Evolutionary conservation across 2,329 filamentous ascomycete species (phyloP).

Genomic region (Lachnellula subtilissima): DNA sequence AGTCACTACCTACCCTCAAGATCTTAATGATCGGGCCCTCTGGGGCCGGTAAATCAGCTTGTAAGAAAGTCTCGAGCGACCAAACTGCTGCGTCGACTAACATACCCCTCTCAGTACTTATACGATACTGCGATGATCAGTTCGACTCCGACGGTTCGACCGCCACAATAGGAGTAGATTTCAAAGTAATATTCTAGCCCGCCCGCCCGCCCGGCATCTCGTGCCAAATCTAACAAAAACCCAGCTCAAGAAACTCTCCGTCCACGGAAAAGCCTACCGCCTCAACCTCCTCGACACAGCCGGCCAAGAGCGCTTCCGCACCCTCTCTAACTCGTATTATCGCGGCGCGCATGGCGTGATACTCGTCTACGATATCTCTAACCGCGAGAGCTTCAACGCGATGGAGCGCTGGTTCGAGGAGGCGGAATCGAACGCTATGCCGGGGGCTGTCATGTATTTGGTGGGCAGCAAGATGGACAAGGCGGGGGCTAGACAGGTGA

Average conservation of each 20-base stretch:
- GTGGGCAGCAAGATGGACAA: constrained; percentile 51
- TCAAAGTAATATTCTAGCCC: constrained; percentile 40
- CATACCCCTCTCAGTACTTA: constrained; percentile 38
- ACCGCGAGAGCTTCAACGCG: constrained; percentile 47
- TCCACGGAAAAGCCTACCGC: constrained; percentile 47
- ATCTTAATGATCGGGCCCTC: constrained; percentile 52
- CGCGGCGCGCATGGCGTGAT: constrained; percentile 94
- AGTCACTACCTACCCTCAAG: constrained; percentile 46
- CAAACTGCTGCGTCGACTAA: constrained; percentile 1
- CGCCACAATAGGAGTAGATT: constrained; percentile 54
- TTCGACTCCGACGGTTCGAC: constrained; percentile 51
- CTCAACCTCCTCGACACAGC: constrained; percentile 72
- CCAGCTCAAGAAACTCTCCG: constrained; percentile 48
- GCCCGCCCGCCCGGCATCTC: neutral
- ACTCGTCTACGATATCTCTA: constrained; percentile 86
- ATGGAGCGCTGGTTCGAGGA: constrained; percentile 53
- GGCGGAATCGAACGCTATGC: constrained; percentile 45
- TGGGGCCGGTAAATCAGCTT: constrained; percentile 51
- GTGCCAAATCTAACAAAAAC: neutral
- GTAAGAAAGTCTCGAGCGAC: constrained; percentile 33
- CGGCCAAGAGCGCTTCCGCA: constrained; percentile 92
- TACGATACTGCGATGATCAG: constrained; percentile 52
- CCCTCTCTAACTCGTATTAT: constrained; percentile 91
- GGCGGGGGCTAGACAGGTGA: constrained; percentile 36
- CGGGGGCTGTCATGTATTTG: constrained; percentile 45